phyloP scores from a whole-genome alignment of 306 rosid species.

The Mimosa bimucronata region DNA sequence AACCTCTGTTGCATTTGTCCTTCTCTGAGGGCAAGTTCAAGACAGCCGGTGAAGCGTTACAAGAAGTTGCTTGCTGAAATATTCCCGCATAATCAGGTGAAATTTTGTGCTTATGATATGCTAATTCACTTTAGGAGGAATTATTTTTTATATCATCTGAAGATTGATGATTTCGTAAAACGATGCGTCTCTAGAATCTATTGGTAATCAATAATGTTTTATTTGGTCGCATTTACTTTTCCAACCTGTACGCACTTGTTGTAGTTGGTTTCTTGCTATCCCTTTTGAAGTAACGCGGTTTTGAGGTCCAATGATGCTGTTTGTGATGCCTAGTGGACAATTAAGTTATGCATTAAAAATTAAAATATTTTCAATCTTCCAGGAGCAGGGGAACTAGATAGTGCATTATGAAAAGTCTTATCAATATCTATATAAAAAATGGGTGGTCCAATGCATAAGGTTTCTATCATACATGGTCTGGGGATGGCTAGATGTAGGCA shows the following conservation, averaged over 20 bases:
- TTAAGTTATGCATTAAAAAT: constrained; percentile 13
- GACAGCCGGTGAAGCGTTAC: constrained; percentile 97
- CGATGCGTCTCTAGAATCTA: neutral
- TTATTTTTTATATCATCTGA: neutral
- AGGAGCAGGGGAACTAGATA: constrained; percentile 13
- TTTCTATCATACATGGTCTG: too few relatives aligned
- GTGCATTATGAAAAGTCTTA: constrained; percentile 15
- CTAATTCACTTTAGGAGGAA: neutral
- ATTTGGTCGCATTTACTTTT: neutral
- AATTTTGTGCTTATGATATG: constrained; percentile 24
- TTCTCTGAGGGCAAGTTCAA: constrained; percentile 90
- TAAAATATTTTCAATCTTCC: constrained; percentile 19
- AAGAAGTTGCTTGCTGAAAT: constrained; percentile 83
- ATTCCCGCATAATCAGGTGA: constrained; percentile 86
- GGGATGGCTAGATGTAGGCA: too few relatives aligned
- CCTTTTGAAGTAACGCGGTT: constrained; percentile 2
- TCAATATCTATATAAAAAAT: too few relatives aligned
- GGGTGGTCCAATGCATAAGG: too few relatives aligned
- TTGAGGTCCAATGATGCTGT: constrained; percentile 29
- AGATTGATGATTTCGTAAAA: neutral
- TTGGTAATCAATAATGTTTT: too few relatives aligned
- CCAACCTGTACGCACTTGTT: neutral
- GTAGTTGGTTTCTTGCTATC: constrained; percentile 31
- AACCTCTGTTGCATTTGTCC: constrained; percentile 98
- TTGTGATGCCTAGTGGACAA: neutral